Evolutionary conservation across 2,329 filamentous ascomycete species (phyloP).

Genomic region (Monosporascus sp.): DNA sequence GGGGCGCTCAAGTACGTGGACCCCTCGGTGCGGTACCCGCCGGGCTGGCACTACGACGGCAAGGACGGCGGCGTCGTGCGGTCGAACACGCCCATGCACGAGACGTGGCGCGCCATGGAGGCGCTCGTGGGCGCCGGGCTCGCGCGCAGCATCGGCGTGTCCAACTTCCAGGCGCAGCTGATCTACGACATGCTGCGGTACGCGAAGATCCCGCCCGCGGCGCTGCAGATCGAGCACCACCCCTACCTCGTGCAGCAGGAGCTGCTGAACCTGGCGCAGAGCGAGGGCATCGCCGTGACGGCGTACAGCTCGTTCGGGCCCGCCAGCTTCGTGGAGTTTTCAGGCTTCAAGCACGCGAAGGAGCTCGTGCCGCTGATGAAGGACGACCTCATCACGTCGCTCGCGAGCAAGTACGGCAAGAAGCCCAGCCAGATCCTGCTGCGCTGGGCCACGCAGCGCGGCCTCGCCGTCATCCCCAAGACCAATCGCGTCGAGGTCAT

Average conservation of each 20-base stretch:
- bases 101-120: conserved; percentile 83
- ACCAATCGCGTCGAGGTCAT: conserved; percentile 50
- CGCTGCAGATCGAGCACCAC: conserved; percentile 86
- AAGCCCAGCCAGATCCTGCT: conserved; percentile 76
- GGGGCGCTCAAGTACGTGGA: conserved; percentile 81
- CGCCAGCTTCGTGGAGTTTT: conserved; percentile 71
- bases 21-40: conserved; percentile 72
- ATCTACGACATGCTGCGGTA: conserved; percentile 77
- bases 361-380: conserved; percentile 66
- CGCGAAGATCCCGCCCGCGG: conserved; percentile 67
- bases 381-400: conserved; percentile 56
- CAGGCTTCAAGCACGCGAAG: conserved; percentile 62
- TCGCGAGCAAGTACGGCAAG: conserved; percentile 67
- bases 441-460: conserved; percentile 81
- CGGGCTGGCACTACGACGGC: conserved; percentile 67
- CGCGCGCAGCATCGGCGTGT: conserved; percentile 69
- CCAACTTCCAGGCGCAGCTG: conserved; percentile 75
- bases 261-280: conserved; percentile 64
- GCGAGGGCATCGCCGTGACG: conserved; percentile 67
- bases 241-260: conserved; percentile 75
- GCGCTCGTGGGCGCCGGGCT: conserved; percentile 63
- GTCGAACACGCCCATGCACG: conserved; percentile 67
- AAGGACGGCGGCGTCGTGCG: conserved; percentile 54
- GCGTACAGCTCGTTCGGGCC: conserved; percentile 84
- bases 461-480: conserved; percentile 79